Conservation (phyloP, 305 asterid species). For the Fraxinus platypoda region DNA sequence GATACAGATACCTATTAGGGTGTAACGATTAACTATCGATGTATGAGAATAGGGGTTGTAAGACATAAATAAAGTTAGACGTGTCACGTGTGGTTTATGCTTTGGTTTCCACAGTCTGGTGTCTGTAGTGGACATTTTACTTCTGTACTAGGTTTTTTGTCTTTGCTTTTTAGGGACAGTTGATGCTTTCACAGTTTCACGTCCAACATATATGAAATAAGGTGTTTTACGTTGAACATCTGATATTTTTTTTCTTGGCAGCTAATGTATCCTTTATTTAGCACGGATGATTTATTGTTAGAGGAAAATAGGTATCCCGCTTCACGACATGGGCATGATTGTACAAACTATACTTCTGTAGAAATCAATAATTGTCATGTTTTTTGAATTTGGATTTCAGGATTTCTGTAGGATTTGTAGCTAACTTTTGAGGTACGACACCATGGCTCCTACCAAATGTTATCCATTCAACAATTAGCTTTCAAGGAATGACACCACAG, state of each 20-base stretch:
- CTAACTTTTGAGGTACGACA: too few relatives aligned
- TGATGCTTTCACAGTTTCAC: not conserved
- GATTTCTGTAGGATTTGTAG: too few relatives aligned
- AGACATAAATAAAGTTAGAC: not conserved
- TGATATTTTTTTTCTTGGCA: not conserved
- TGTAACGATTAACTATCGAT: not conserved
- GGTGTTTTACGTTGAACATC: not conserved
- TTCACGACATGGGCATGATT: not conserved
- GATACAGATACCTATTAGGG: not conserved
- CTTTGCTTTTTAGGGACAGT: not conserved
- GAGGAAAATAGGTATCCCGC: not conserved
- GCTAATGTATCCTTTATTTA: not conserved
- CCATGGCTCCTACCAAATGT: too few relatives aligned
- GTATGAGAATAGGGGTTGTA: not conserved
- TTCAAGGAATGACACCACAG: too few relatives aligned
- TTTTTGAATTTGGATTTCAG: not conserved
- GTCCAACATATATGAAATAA: not conserved
- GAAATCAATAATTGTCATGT: not conserved
- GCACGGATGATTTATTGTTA: not conserved
- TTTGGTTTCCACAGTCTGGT: not conserved
- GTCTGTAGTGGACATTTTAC: not conserved
- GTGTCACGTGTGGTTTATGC: not conserved
- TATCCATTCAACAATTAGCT: not conserved
- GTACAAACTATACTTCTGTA: not conserved
- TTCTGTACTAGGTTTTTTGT: not conserved